Conservation (phyloP, 2,329 filamentous ascomycete genomes). For the Periglandula ipomoeae region DNA sequence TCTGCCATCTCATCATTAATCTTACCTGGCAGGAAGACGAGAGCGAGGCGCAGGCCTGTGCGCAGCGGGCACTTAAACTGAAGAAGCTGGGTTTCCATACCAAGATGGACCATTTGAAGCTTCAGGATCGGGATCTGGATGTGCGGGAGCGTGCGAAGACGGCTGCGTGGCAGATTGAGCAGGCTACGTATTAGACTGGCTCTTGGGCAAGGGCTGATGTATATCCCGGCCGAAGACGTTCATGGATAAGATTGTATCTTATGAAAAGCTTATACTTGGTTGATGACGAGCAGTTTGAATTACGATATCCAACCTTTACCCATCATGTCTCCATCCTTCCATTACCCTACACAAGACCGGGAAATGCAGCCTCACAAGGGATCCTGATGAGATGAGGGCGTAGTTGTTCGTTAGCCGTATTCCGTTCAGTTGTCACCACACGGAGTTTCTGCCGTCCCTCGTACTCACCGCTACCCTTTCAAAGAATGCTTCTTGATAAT, state of each 20-base stretch:
- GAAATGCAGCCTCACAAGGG: too few relatives aligned
- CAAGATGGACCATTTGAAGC: slow-evolving; percentile 51
- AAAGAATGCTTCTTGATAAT: too few relatives aligned
- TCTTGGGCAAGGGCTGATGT: neutral
- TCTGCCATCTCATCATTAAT: slow-evolving; percentile 80
- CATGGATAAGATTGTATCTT: too few relatives aligned
- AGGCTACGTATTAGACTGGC: slow-evolving; percentile 19
- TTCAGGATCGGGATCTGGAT: slow-evolving; percentile 67
- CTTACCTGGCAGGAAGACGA: slow-evolving; percentile 74
- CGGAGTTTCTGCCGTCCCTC: too few relatives aligned
- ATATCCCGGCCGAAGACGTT: too few relatives aligned
- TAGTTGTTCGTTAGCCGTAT: too few relatives aligned
- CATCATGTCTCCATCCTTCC: too few relatives aligned
- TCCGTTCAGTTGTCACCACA: too few relatives aligned
- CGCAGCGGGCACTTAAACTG: slow-evolving; percentile 59
- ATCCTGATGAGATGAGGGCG: too few relatives aligned
- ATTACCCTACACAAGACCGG: neutral
- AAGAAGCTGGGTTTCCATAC: slow-evolving; percentile 61
- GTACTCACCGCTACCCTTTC: too few relatives aligned
- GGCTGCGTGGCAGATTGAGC: slow-evolving; percentile 63
- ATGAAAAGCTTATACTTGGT: too few relatives aligned
- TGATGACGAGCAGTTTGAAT: too few relatives aligned
- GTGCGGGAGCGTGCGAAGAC: slow-evolving; percentile 77
- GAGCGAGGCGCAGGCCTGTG: slow-evolving; percentile 54
- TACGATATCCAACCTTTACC: neutral